Evolutionary conservation across 148 eudicot species (phyloP), one percentile per base, ranked within the genome.

Genomic region (Chenopodium suecicum): DNA sequence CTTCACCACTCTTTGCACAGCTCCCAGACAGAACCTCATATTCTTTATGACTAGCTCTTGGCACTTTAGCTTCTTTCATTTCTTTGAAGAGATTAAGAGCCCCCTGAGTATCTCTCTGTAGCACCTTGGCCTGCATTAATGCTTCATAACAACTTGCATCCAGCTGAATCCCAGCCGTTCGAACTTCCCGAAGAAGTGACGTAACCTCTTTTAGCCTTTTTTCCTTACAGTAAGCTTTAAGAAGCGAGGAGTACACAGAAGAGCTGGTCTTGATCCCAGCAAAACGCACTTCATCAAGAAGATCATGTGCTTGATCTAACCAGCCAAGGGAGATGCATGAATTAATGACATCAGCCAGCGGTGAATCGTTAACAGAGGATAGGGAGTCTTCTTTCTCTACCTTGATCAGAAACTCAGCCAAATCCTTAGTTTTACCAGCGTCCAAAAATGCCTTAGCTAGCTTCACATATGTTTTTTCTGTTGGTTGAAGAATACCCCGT

Each of bases 261-360:
- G 98, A 89, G 74, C 89, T 87, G 34, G 88, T 82, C 84, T 83
- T 91, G 73, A 95, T 88, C 76, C 99, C 99, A 69, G 90, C 84
- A 86, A 93, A 89, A 48, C 89, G 94, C 94, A 94, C 86, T 86
- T 95, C 99, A 82, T 95, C 99, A 14, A 95, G 92, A 82, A 95
- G 88, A 63, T 95, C 98, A 82, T 95, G 98, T 50, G 99, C 99
- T 50, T 86, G 90, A 85, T 94, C 99, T 78, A 95, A 85, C 95
- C 94, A 89, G 84, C 93, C 95, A 75, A 94, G 93, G 10, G 92
- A 86, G 83, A 94, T 92, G 87, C 99, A 95, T 14, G 92, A 84
- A 77, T 90, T 87, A 75, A 94, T 91, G 63, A 91, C 93, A 85
- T 91, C 87, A 78, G 89, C 87, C 82, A 95, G 84, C 47, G 89